A percentile compares a stretch with the other conserved stretches of the same genome.
Evolutionary conservation across 345 rosid species (phyloP).

Genomic region (Syzygium oleosum): DNA sequence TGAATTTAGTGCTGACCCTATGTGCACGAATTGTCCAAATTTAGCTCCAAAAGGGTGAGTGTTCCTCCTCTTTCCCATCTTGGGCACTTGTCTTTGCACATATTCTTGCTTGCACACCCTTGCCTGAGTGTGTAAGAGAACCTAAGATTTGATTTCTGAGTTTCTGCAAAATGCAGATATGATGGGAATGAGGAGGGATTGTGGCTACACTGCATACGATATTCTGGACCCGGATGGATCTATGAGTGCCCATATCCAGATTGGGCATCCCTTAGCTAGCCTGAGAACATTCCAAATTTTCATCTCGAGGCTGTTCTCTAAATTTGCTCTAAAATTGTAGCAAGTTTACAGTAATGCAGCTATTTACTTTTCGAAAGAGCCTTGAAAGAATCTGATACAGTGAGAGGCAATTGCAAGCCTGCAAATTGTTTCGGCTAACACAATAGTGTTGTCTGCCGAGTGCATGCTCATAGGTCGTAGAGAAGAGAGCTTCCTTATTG

Average conservation of each 20-base stretch:
- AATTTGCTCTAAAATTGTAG: neutral
- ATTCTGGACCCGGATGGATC: conserved; percentile 76
- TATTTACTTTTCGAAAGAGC: neutral
- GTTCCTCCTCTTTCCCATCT: neutral
- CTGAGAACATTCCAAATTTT: neutral
- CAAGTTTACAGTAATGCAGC: neutral
- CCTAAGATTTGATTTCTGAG: neutral
- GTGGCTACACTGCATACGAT: conserved; percentile 68
- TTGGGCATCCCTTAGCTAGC: conserved; percentile 43
- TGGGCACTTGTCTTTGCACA: neutral
- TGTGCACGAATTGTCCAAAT: conserved; percentile 76
- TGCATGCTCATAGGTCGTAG: neutral
- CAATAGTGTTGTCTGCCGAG: neutral
- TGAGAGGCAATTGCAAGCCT: neutral
- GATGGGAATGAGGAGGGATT: conserved; percentile 62
- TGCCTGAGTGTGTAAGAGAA: neutral
- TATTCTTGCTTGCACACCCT: neutral
- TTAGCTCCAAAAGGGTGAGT: conserved; percentile 74
- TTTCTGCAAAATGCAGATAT: conserved; percentile 25
- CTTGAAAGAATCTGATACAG: neutral
- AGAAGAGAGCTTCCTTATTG: neutral
- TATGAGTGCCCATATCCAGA: conserved; percentile 74
- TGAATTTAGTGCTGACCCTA: conserved; percentile 68
- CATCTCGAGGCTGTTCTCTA: neutral
- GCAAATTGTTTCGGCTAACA: neutral